Conservation (phyloP, 225 moss, liverwort and hornwort species). For the Sphagnum tenellum region DNA sequence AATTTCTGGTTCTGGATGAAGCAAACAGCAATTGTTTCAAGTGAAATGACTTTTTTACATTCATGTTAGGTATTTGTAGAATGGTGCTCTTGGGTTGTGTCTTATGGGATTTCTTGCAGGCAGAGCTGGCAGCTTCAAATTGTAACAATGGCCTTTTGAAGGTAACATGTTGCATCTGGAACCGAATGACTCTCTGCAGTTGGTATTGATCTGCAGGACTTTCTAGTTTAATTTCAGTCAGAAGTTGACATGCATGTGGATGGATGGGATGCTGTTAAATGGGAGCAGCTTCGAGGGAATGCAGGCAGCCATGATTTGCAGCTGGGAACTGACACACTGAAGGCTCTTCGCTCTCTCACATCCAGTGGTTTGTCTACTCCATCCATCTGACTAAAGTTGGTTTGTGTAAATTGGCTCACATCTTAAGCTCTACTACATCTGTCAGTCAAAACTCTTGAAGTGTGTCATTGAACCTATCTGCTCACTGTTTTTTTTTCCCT, state of each 20-base stretch:
- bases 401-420: no score
- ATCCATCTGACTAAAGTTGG: constrained; percentile 8
- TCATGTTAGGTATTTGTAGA: no score
- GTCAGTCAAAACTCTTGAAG: no score
- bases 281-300: constrained; percentile 79
- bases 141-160: constrained; percentile 62
- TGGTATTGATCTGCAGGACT: no score
- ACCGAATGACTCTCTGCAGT: no score
- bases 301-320: constrained; percentile 87
- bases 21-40: neutral
- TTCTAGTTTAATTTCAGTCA: no score
- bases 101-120: constrained; percentile 31
- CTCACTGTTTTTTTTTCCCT: no score
- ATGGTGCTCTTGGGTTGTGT: no score
- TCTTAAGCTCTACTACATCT: no score
- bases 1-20: neutral
- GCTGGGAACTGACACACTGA: constrained; percentile 59
- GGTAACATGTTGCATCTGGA: constrained; percentile 24
- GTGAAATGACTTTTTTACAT: no score
- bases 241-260: no score
- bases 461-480: no score
- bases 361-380: constrained; percentile 49
- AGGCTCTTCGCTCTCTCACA: constrained; percentile 60
- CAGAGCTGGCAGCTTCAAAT: constrained; percentile 41
- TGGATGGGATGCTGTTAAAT: constrained; percentile 13